Evolutionary conservation across 23 red algal genomes (phyloP).

Genomic region (Rhodosorus marinus): DNA sequence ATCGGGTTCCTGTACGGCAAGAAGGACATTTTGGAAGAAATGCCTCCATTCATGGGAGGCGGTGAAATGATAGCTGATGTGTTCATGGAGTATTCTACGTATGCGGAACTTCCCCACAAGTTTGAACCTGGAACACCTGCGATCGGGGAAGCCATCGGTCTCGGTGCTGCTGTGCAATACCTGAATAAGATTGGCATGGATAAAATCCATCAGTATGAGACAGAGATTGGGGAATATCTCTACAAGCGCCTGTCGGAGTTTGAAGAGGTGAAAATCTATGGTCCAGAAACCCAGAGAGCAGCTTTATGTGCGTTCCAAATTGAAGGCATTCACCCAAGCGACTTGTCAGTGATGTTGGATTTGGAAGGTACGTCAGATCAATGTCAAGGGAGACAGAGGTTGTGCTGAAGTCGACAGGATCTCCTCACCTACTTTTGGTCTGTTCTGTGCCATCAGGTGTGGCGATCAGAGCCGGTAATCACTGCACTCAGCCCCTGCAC

Average conservation of each 20-base stretch:
- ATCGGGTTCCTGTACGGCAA: constrained; percentile 85
- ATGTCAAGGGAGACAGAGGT: too few relatives aligned
- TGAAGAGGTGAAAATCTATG: constrained; percentile 67
- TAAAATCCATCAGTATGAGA: constrained; percentile 41
- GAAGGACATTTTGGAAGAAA: constrained; percentile 33
- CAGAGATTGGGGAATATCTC: constrained; percentile 38
- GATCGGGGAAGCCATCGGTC: constrained; percentile 73
- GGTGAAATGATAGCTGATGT: constrained; percentile 98
- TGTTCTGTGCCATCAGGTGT: too few relatives aligned
- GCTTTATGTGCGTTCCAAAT: constrained; percentile 85
- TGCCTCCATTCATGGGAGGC: constrained; percentile 89
- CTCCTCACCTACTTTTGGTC: too few relatives aligned
- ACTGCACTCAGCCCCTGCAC: constrained; percentile 93
- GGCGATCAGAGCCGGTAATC: constrained; percentile 82
- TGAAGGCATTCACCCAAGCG: constrained; percentile 60
- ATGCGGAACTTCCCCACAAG: constrained; percentile 76
- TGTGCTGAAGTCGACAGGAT: too few relatives aligned
- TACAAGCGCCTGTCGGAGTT: constrained; percentile 38
- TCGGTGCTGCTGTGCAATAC: constrained; percentile 71
- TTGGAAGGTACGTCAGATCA: too few relatives aligned
- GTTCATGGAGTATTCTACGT: constrained; percentile 48
- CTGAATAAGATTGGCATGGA: constrained; percentile 52
- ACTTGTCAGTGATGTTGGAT: constrained; percentile 76
- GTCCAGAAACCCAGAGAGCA: constrained; percentile 41
- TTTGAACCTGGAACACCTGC: constrained; percentile 97